These are phyloP conservation scores for Debaryomyces singareniensis DNA, from an alignment of 1,139 yeast species.

Conservation along the genomic window DNA sequence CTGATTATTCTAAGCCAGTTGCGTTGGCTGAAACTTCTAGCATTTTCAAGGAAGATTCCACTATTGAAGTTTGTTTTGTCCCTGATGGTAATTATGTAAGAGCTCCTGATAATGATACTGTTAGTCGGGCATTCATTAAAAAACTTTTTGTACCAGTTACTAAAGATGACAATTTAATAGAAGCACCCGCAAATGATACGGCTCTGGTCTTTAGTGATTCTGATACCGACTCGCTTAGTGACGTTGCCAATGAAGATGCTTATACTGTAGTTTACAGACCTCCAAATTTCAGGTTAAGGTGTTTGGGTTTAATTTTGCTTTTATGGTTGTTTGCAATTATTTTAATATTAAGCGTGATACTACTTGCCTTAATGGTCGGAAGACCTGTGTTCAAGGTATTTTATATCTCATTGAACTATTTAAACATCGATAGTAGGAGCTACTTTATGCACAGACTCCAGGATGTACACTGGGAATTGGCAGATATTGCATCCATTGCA, in stretches of 20 bases:
- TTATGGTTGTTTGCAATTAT: slow-evolving; percentile 69
- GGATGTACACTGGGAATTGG: slow-evolving; percentile 16
- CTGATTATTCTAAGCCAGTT: slow-evolving; percentile 59
- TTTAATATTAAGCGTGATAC: slow-evolving; percentile 29
- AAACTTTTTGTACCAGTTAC: slow-evolving; percentile 77
- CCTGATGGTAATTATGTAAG: slow-evolving; percentile 79
- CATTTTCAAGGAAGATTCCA: slow-evolving; percentile 35
- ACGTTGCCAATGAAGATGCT: slow-evolving; percentile 46
- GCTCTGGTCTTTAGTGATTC: slow-evolving; percentile 14
- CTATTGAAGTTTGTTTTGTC: slow-evolving; percentile 47
- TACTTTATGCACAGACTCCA: slow-evolving; percentile 1
- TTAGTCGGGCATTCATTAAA: slow-evolving; percentile 57
- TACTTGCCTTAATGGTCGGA: slow-evolving; percentile 35
- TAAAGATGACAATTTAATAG: slow-evolving; percentile 62
- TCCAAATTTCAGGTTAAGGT: slow-evolving; percentile 60
- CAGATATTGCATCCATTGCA: slow-evolving; percentile 18
- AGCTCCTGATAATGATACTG: slow-evolving; percentile 79
- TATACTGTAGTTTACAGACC: slow-evolving; percentile 85
- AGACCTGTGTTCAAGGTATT: slow-evolving; percentile 24
- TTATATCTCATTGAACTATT: slow-evolving; percentile 4
- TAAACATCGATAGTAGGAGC: slow-evolving; percentile 1
- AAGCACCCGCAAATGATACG: slow-evolving; percentile 17
- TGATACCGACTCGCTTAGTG: slow-evolving; percentile 41
- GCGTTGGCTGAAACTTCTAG: slow-evolving; percentile 39
- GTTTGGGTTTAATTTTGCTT: slow-evolving; percentile 47